Percentiles rank a stretch among this genome's conserved stretches.
phyloP scores from a whole-genome alignment of 257 asterid species.

The Solanum appendiculatum region DNA sequence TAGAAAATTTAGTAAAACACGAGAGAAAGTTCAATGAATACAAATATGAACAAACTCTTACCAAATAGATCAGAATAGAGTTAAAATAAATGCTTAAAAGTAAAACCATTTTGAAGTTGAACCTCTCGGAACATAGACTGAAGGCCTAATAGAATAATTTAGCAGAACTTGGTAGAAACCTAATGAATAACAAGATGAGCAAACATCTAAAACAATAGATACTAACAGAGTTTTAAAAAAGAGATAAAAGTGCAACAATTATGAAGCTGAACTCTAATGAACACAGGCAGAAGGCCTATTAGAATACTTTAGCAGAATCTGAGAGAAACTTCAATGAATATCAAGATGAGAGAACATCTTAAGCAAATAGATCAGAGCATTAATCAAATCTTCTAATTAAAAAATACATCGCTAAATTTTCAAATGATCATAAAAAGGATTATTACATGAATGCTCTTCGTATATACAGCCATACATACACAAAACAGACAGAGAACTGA shows the following conservation, averaged over 20 bases:
- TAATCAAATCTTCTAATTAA: not conserved
- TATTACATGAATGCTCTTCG: not conserved
- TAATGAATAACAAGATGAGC: not conserved
- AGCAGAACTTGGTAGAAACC: not conserved
- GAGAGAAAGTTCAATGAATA: not conserved
- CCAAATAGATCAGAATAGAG: not conserved
- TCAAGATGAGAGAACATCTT: not conserved
- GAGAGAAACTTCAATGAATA: not conserved
- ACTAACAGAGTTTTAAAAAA: not conserved
- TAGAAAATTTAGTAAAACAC: not conserved
- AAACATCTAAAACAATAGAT: not conserved
- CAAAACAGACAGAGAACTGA: not conserved
- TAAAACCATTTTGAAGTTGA: not conserved
- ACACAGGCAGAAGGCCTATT: not conserved
- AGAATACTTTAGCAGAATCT: not conserved
- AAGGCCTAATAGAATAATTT: not conserved
- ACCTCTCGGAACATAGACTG: not conserved
- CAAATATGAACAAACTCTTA: not conserved
- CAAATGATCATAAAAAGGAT: not conserved
- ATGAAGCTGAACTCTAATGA: not conserved
- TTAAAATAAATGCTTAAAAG: not conserved
- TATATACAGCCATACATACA: not conserved
- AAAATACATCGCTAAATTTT: not conserved
- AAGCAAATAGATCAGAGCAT: not conserved
- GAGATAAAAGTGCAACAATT: not conserved